Evolutionary conservation across 179 eudicot genomes (phyloP).

Genomic region (Nepenthes alata): DNA sequence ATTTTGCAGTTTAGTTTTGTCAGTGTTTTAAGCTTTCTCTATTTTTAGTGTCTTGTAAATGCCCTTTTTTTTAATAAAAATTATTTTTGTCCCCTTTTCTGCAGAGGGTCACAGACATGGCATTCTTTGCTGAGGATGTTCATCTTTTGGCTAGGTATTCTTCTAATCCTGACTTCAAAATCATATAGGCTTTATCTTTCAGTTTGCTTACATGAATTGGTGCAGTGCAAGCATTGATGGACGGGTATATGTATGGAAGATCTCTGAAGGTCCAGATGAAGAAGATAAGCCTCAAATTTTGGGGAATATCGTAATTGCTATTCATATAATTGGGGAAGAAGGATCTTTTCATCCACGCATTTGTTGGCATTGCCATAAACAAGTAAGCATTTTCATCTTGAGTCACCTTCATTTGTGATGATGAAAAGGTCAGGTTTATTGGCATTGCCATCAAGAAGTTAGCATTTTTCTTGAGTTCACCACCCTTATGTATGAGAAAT

Average conservation of each 20-base stretch:
- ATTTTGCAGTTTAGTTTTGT: too few species aligned
- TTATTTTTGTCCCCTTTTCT: conserved; percentile 5
- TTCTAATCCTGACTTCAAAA: conserved; percentile 4
- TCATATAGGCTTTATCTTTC: conserved; percentile 4
- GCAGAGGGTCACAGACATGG: conserved; percentile 99
- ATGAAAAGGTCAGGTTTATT: conserved; percentile 35
- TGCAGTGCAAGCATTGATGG: conserved; percentile 96
- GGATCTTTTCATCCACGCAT: conserved; percentile 81
- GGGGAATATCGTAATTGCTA: conserved; percentile 58
- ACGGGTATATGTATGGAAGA: conserved; percentile 80
- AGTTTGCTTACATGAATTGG: conserved; percentile 13
- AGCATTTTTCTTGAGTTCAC: background rate
- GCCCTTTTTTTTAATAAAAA: too few species aligned
- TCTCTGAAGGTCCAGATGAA: conserved; percentile 79
- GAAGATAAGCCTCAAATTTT: conserved; percentile 84
- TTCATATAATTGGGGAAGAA: conserved; percentile 69
- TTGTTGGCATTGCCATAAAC: conserved; percentile 99
- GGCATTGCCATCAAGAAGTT: conserved; percentile 98
- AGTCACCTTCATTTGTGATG: too few species aligned
- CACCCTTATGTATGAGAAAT: background rate
- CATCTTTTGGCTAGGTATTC: conserved; percentile 92
- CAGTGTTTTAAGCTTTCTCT: too few species aligned
- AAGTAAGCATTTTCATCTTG: conserved; percentile 28
- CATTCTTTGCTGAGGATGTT: conserved; percentile 96
- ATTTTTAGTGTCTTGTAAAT: background rate